phyloP scores from a whole-genome alignment of 225 moss, liverwort and hornwort genomes.

The Thuidium tamariscinum region DNA sequence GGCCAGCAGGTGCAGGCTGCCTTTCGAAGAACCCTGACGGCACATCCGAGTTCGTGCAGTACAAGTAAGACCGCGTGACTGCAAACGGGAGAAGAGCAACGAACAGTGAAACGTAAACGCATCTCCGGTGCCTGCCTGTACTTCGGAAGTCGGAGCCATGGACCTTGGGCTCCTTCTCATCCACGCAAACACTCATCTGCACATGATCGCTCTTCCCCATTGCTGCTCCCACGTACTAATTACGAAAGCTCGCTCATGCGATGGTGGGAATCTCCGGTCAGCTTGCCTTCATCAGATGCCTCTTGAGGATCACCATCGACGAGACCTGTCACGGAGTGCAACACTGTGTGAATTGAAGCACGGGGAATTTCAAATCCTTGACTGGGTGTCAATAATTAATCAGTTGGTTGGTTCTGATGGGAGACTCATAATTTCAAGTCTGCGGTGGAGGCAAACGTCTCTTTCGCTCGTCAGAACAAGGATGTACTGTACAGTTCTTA shows the following conservation, averaged over 20 bases:
- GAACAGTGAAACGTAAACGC: neutral
- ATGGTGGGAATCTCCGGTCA: neutral
- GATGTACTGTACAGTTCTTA: neutral
- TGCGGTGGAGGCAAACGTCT: neutral
- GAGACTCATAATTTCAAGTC: neutral
- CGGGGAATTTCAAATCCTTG: neutral
- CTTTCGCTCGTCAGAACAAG: neutral
- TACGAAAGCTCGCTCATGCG: neutral
- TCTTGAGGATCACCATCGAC: neutral
- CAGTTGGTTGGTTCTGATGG: neutral
- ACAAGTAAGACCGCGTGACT: constrained; percentile 6
- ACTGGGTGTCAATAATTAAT: neutral
- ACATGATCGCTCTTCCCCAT: constrained; percentile 13
- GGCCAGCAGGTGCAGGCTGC: neutral
- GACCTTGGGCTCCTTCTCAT: neutral
- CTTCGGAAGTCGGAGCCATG: constrained; percentile 13
- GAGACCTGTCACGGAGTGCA: neutral
- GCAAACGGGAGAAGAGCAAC: constrained; percentile 8
- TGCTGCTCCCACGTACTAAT: neutral
- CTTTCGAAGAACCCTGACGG: neutral
- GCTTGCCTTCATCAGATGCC: neutral
- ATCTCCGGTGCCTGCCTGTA: constrained; percentile 3
- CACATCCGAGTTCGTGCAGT: neutral
- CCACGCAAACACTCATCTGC: neutral
- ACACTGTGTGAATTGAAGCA: neutral